Evolutionary conservation across 2,329 filamentous ascomycete species (phyloP), one percentile per base, ranked within the genome.

Genomic region (Cladosporium austrohemisphaericum): DNA sequence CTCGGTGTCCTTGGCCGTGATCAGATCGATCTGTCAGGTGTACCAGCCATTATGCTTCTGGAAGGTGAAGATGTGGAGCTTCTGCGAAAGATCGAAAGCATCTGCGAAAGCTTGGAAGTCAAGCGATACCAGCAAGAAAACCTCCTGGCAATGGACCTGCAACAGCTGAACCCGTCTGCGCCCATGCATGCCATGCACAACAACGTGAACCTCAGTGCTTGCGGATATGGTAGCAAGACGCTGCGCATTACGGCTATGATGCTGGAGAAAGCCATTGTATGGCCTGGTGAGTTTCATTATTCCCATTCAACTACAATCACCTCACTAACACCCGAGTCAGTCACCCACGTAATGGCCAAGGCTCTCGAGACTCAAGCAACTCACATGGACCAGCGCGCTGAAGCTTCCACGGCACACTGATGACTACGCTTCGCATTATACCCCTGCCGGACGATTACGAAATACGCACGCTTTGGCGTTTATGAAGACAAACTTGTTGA

Each of bases 1-100:
- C 69, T 97, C 5, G 92, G 92, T 4, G 82, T 96, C 5, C 77
- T 97, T 1, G 92, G 92, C 10, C 84, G 86, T 51, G 87, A 95
- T 55, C 79, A 86, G 0, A 80, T 93, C 26, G 89, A 96, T 60
- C 77, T 88, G 44, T 75, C 77, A 1, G 84, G 91, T 57, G 86
- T 95, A 6, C 89, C 90, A 2, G 88, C 85, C 2, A 86, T 95
- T 50, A 89, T 96, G 81, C 78, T 96, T 3, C 76, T 97, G 1
- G 91, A 96, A 61, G 88, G 93, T 14, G 92, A 97, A 63, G 92
- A 98, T 57, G 79, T 86, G 56, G 92, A 92, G 67, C 75, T 97
- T 2, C 72, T 97, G 5, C 77, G 80, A 36, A 95, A 94, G 70
- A 83, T 96, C 19, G 80, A 86, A 57, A 85, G 88, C 55, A 85